Evolutionary conservation across 2,329 filamentous ascomycete species (phyloP), one percentile per base, ranked within the genome.

Genomic region (Celoporthe dispersa): DNA sequence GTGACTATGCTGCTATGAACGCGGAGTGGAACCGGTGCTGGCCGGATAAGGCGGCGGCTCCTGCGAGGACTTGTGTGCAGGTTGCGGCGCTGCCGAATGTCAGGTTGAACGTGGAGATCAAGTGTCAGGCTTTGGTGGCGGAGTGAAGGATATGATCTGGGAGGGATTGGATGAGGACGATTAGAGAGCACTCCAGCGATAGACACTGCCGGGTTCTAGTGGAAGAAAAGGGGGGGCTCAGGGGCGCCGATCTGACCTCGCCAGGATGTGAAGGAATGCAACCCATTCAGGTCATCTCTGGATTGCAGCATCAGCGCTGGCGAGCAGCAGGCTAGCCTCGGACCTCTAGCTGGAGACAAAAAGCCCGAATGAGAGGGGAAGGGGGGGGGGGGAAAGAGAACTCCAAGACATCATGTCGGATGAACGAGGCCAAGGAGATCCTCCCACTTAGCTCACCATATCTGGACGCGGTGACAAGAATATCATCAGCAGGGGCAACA

Each of bases 11-110:
- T 6, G 74, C 75, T 41, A 79, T 79, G 78, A 80, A 80, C 62
- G 75, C 74, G 48, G 78, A 78, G 73, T 80, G 78, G 78, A 79
- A 80, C 72, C 77, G 74, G 72, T 73, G 77, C 61, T 80, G 77
- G 76, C 77, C 77, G 1, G 78, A 79, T 61, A 76, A 76, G 70
- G 73, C 73, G 44, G 75, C 72, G 55, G 78, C 78, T 11, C 78
- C 78, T 9, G 76, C 78, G 11, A 70, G 78, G 71, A 80, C 78
- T 25, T 78, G 76, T 59, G 76, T 79, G 39, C 76, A 80, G 71
- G 78, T 80, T 9, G 75, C 75, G 2, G 78, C 75, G 51, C 70
- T 80, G 73, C 78, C 78, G 11, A 78, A 78, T 51, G 75, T 74
- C 72, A 75, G 71, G 73, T 59, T 79, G 37, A 74, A 76, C 67